Conservation (phyloP, 331 rosid genomes). For the Pyracantha coccinea region DNA sequence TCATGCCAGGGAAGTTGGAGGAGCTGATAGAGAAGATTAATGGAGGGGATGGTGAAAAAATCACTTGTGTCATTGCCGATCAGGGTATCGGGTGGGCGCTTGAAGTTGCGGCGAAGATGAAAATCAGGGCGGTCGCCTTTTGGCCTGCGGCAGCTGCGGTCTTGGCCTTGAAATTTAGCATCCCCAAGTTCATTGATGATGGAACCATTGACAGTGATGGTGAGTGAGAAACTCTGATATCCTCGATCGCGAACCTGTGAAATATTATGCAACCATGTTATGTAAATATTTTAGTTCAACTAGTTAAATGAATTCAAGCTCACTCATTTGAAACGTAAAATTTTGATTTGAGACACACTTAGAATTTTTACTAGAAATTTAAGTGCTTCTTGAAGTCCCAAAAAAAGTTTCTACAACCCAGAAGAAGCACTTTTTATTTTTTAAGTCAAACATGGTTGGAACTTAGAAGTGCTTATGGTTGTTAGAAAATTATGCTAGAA, state of each 20-base stretch:
- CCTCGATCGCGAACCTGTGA: no score
- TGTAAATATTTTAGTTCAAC: no score
- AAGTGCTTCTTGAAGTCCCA: not conserved
- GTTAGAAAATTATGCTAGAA: not conserved
- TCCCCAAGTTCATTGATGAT: slow-evolving; percentile 27
- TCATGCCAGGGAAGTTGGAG: slow-evolving; percentile 43
- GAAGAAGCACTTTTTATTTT: no score
- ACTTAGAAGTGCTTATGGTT: no score
- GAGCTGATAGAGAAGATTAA: slow-evolving; percentile 36
- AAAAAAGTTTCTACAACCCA: no score
- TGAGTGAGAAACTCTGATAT: slow-evolving; percentile 3
- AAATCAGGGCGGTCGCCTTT: slow-evolving; percentile 28
- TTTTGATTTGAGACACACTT: no score
- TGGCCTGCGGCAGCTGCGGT: slow-evolving; percentile 41
- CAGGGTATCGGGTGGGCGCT: slow-evolving; percentile 34
- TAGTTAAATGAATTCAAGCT: not conserved
- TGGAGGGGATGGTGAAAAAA: slow-evolving; percentile 6
- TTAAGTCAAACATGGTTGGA: no score
- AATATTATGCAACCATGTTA: no score
- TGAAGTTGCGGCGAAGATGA: slow-evolving; percentile 43
- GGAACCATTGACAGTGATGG: slow-evolving; percentile 35
- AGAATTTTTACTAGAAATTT: no score
- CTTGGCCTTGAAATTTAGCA: slow-evolving; percentile 9
- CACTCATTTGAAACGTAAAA: not conserved
- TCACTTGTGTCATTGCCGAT: slow-evolving; percentile 41